Percentiles rank a stretch among this genome's conserved stretches.
Evolutionary conservation across 1,139 yeast genomes (phyloP).

Genomic region (Kodamaea suecica): DNA sequence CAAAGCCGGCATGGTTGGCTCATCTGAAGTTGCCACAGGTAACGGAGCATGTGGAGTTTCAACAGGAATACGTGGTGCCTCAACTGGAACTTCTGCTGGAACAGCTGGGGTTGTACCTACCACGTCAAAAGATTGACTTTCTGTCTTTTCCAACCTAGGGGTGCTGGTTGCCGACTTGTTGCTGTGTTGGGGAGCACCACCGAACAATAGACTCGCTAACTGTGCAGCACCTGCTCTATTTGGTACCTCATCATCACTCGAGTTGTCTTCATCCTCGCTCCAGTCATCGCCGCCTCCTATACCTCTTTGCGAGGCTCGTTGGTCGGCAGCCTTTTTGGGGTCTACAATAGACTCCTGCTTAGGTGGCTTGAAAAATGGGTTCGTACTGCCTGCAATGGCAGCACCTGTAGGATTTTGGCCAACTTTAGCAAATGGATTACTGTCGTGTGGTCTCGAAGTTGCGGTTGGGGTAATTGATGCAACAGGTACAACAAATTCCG

Average conservation of each 20-base stretch:
- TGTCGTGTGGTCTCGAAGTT: constrained; percentile 21
- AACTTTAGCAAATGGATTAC: constrained; percentile 39
- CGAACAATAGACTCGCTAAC: constrained; percentile 59
- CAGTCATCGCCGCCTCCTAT: constrained; percentile 49
- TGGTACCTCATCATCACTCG: constrained; percentile 48
- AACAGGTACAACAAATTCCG: constrained; percentile 5
- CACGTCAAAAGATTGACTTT: constrained; percentile 5
- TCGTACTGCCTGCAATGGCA: constrained; percentile 23
- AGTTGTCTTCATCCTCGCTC: constrained; percentile 60
- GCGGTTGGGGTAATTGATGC: constrained; percentile 7
- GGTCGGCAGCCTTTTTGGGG: constrained; percentile 56
- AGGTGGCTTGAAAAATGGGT: constrained; percentile 52
- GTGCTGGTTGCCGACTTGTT: constrained; percentile 18
- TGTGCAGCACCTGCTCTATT: constrained; percentile 58
- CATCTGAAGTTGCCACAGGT: constrained; percentile 6
- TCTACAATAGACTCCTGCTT: constrained; percentile 38
- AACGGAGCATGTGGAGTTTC: too few species aligned
- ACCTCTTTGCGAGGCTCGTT: constrained; percentile 66
- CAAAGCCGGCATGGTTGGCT: too few species aligned
- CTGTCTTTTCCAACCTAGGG: constrained; percentile 10
- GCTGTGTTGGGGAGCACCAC: constrained; percentile 56
- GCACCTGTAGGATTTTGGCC: constrained; percentile 10
- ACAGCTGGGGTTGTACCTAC: constrained; percentile 4
- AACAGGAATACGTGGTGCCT: constrained; percentile 13
- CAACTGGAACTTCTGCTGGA: constrained; percentile 9